phyloP scores from a whole-genome alignment of 73 alveolate species.

The Paramecium primaurelia region DNA sequence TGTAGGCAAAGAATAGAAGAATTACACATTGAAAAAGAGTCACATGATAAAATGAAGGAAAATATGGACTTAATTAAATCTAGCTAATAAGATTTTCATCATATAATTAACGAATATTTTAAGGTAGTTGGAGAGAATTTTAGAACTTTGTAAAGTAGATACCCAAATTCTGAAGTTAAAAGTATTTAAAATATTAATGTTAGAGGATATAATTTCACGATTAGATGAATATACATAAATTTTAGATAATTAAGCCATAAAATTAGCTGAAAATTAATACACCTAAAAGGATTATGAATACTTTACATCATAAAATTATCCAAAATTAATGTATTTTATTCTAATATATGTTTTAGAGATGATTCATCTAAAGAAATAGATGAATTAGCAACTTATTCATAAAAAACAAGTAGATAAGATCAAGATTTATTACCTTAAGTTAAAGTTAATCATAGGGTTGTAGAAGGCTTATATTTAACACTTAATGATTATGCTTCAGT shows the following conservation, averaged over 20 bases:
- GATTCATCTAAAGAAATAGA: neutral
- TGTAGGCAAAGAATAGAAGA: conserved; percentile 20
- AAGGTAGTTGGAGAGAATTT: neutral
- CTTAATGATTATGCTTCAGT: conserved; percentile 41
- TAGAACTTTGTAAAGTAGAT: neutral
- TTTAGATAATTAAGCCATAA: neutral
- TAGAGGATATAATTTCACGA: neutral
- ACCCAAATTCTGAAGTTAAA: neutral
- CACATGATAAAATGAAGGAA: neutral
- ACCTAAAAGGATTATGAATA: neutral
- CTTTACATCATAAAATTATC: neutral
- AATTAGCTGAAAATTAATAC: neutral
- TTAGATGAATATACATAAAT: neutral
- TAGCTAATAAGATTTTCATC: conserved; percentile 26
- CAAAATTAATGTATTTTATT: neutral
- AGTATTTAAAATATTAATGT: neutral
- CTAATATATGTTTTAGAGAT: neutral
- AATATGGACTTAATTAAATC: neutral
- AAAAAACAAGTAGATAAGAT: neutral
- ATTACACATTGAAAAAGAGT: neutral
- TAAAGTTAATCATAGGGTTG: neutral
- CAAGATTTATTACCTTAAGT: neutral
- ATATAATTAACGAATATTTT: neutral
- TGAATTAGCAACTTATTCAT: neutral
- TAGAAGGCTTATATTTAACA: conserved; percentile 27